Evolutionary conservation across 352 stramenopile species (phyloP).

Genomic region (Phytophthora brassicae): DNA sequence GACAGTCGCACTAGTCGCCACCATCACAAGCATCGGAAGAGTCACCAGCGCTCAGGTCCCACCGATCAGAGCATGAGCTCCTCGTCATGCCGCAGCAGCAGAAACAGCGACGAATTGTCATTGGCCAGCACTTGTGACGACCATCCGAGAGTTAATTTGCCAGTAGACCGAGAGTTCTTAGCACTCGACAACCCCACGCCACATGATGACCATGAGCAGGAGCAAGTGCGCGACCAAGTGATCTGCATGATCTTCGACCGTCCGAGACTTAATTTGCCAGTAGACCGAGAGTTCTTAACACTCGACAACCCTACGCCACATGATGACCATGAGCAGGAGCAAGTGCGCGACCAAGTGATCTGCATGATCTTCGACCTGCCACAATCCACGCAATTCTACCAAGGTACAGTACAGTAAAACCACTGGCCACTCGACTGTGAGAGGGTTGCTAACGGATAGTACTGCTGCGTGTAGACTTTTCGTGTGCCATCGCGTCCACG

Average conservation of each 20-base stretch:
- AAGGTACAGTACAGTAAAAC: slow-evolving; percentile 42
- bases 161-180: slow-evolving; percentile 51
- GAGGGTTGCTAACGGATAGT: slow-evolving; percentile 16
- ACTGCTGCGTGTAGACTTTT: slow-evolving; percentile 60
- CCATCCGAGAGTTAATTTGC: slow-evolving; percentile 33
- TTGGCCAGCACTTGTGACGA: slow-evolving; percentile 26
- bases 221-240: slow-evolving; percentile 75
- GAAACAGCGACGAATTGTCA: slow-evolving; percentile 32
- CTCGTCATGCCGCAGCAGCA: slow-evolving; percentile 31
- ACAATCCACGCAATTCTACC: slow-evolving; percentile 69
- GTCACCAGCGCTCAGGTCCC: too few relatives aligned
- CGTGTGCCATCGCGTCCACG: slow-evolving; percentile 75
- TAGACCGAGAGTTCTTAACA: slow-evolving; percentile 53
- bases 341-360: slow-evolving; percentile 80
- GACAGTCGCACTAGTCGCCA: slow-evolving; percentile 18
- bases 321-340: slow-evolving; percentile 44
- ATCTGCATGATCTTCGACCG: slow-evolving; percentile 88
- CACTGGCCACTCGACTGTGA: too few relatives aligned
- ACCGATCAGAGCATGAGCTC: slow-evolving; percentile 30
- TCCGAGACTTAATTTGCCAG: too few relatives aligned
- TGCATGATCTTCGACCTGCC: slow-evolving; percentile 87
- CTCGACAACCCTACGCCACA: slow-evolving; percentile 24
- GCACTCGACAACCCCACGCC: slow-evolving; percentile 29
- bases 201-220: slow-evolving; percentile 40
- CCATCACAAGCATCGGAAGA: slow-evolving; percentile 27